phyloP scores from a whole-genome alignment of 2,329 filamentous ascomycete genomes.

The Dothideomycetes sp. region DNA sequence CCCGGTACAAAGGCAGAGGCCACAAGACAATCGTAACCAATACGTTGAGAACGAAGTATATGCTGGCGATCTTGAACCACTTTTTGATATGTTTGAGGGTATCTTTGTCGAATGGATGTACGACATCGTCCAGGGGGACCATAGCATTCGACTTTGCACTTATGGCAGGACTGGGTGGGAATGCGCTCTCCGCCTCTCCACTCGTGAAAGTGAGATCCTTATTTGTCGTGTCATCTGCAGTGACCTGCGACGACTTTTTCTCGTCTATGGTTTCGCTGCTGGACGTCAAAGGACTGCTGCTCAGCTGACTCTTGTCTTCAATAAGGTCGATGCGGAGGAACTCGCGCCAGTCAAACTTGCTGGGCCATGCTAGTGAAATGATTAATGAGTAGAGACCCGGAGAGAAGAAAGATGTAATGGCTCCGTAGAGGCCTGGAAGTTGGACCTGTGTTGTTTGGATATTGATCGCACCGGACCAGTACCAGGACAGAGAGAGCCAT shows the following conservation, averaged over 20 bases:
- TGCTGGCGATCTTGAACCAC: constrained; percentile 25
- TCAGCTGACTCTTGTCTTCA: constrained; percentile 21
- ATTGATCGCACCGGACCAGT: constrained; percentile 29
- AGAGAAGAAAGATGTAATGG: constrained; percentile 34
- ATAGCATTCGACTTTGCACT: constrained; percentile 1
- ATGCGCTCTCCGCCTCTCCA: not conserved
- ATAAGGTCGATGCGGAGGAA: constrained; percentile 38
- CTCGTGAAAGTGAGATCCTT: not conserved
- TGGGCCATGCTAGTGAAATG: constrained; percentile 24
- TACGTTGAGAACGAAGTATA: constrained; percentile 31
- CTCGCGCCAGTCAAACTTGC: constrained; percentile 31
- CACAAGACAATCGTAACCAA: constrained; percentile 36
- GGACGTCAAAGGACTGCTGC: constrained; percentile 10
- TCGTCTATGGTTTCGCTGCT: constrained; percentile 7
- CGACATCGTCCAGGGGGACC: constrained; percentile 27
- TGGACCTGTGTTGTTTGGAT: constrained; percentile 29
- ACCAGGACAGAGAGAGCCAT: constrained; percentile 32
- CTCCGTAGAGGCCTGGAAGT: constrained; percentile 34
- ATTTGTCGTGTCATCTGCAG: not conserved
- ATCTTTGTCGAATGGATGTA: constrained; percentile 31
- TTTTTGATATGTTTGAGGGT: constrained; percentile 17
- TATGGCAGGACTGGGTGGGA: not conserved
- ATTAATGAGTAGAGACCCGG: constrained; percentile 35
- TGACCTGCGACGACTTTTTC: not conserved
- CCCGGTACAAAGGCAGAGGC: constrained; percentile 40